phyloP scores from a whole-genome alignment of 164 flowering plant genomes.

The Chimonanthus praecox region DNA sequence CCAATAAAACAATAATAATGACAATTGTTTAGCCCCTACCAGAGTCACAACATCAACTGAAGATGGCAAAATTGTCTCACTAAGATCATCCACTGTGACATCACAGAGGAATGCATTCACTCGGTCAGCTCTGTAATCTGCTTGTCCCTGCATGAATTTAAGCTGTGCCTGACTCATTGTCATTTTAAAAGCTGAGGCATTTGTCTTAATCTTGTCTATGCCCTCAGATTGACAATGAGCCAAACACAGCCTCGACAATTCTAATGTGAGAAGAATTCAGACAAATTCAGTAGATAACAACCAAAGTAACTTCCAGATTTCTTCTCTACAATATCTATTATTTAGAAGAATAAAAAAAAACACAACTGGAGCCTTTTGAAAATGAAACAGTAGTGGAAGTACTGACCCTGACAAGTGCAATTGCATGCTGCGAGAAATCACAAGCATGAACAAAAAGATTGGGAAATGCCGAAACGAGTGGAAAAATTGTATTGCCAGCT shows the following conservation, averaged over 20 bases:
- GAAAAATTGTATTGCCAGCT: conserved; percentile 51
- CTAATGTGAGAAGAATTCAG: not conserved
- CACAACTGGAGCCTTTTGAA: not conserved
- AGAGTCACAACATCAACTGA: conserved; percentile 86
- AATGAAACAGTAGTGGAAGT: not conserved
- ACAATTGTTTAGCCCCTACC: conserved; percentile 34
- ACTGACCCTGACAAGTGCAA: conserved; percentile 38
- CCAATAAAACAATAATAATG: no score
- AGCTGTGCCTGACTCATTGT: not conserved
- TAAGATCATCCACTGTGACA: conserved; percentile 64
- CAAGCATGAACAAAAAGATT: conserved; percentile 47
- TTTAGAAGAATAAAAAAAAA: not conserved
- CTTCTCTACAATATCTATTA: not conserved
- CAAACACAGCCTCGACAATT: no score
- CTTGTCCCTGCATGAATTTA: conserved; percentile 49
- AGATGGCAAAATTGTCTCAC: conserved; percentile 46
- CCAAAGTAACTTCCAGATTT: not conserved
- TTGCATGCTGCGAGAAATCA: conserved; percentile 44
- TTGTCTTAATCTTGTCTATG: no score
- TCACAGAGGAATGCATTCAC: conserved; percentile 79
- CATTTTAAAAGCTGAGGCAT: no score
- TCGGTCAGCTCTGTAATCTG: conserved; percentile 45
- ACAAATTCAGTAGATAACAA: not conserved
- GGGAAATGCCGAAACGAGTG: conserved; percentile 38
- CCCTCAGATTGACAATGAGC: no score